phyloP scores from a whole-genome alignment of 768 basidiomycete genomes.

The Suillus luteus region DNA sequence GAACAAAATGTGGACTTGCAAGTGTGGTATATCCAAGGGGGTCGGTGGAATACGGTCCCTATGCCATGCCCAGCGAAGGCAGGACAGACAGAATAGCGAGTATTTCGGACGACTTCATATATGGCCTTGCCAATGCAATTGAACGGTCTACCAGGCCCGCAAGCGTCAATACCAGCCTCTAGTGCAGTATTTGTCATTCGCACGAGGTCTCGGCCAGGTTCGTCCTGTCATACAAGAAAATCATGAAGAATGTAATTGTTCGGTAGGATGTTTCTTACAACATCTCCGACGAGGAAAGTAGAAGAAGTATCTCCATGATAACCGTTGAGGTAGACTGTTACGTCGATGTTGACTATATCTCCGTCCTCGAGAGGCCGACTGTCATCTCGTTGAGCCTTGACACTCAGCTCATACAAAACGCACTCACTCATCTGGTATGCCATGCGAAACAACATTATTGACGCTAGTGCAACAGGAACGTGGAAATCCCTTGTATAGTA shows the following conservation, averaged over 20 bases:
- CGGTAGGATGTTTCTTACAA: constrained; percentile 45
- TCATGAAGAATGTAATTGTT: not conserved
- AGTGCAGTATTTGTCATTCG: constrained; percentile 63
- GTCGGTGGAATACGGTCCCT: constrained; percentile 74
- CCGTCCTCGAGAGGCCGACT: constrained; percentile 81
- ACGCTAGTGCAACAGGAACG: constrained; percentile 65
- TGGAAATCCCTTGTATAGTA: constrained; percentile 63
- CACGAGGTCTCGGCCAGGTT: constrained; percentile 66
- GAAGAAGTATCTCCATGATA: constrained; percentile 90
- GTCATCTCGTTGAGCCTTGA: constrained; percentile 13
- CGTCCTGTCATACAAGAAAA: constrained; percentile 50
- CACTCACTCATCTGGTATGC: constrained; percentile 86
- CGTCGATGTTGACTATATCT: constrained; percentile 87
- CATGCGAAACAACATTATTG: constrained; percentile 86
- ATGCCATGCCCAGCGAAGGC: constrained; percentile 89
- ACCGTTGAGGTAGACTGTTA: constrained; percentile 81
- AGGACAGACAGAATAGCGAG: constrained; percentile 59
- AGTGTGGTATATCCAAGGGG: constrained; percentile 83
- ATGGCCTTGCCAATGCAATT: constrained; percentile 74
- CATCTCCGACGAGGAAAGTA: constrained; percentile 80
- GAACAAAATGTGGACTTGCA: constrained; percentile 42
- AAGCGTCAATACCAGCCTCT: constrained; percentile 67
- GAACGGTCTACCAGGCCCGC: constrained; percentile 73
- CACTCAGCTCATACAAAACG: not conserved
- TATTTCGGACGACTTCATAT: constrained; percentile 43